Percentiles rank a stretch among this genome's conserved stretches.
phyloP scores from a whole-genome alignment of 257 asterid genomes.

The Perilla frutescens region DNA sequence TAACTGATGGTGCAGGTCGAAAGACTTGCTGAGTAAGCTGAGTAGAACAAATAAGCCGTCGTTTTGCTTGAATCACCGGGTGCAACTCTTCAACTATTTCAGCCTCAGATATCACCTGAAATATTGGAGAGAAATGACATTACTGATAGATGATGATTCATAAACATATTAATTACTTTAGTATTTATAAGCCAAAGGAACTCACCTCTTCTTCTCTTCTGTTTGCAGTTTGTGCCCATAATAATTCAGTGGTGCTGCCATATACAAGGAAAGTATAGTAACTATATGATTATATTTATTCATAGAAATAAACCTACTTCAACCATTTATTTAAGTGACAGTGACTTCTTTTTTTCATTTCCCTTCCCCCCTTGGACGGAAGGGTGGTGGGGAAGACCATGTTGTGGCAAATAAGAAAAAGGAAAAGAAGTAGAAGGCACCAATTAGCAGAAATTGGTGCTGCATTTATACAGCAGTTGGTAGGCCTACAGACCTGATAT shows the following conservation, averaged over 20 bases:
- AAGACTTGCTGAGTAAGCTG: conserved; percentile 66
- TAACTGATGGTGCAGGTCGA: conserved; percentile 52
- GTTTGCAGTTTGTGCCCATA: conserved; percentile 61
- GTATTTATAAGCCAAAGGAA: conserved; percentile 17
- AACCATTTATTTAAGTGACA: background rate
- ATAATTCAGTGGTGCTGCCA: conserved; percentile 48
- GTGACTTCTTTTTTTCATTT: background rate
- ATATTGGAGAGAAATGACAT: conserved; percentile 14
- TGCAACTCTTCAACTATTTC: conserved; percentile 41
- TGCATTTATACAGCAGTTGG: background rate
- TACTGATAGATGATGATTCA: conserved; percentile 10
- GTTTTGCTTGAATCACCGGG: conserved; percentile 55
- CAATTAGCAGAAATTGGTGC: conserved; percentile 3
- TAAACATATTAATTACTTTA: background rate
- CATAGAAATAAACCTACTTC: conserved; percentile 1
- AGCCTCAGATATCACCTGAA: conserved; percentile 54
- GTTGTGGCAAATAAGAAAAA: background rate
- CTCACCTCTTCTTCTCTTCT: conserved; percentile 58
- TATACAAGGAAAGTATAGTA: conserved; percentile 26
- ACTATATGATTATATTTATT: conserved; percentile 13
- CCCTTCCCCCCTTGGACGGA: background rate
- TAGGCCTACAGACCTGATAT: conserved; percentile 48
- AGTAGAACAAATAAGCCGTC: conserved; percentile 58
- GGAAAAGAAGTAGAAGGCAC: background rate
- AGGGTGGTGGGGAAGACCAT: background rate